These are phyloP conservation scores for Lanmaoa pseudosensibilis DNA, from an alignment of 768 basidiomycete species.

Conservation along the genomic window DNA sequence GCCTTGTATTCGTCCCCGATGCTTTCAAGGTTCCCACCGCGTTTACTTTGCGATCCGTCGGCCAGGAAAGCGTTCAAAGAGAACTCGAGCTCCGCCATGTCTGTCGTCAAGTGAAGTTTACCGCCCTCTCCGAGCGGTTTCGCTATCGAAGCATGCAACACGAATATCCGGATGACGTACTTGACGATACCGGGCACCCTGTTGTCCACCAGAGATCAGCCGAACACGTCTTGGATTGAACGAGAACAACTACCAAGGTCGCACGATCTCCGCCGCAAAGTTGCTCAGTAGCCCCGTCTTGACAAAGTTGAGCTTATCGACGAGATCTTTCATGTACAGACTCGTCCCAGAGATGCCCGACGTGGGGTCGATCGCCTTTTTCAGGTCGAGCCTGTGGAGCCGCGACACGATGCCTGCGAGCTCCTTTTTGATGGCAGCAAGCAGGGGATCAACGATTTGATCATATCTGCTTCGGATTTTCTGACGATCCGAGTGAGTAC, in stretches of 20 bases:
- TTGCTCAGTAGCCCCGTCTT: constrained; percentile 75
- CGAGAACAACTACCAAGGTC: constrained; percentile 60
- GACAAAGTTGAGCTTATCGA: constrained; percentile 78
- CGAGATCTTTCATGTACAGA: constrained; percentile 82
- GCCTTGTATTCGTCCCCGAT: constrained; percentile 87
- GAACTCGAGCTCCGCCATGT: constrained; percentile 97
- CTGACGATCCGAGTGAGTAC: constrained; percentile 8
- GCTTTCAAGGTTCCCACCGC: constrained; percentile 65
- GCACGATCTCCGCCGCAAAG: constrained; percentile 71
- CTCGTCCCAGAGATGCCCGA: constrained; percentile 55
- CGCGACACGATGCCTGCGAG: constrained; percentile 74
- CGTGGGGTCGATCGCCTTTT: constrained; percentile 66
- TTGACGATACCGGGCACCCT: constrained; percentile 71
- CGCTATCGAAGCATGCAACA: constrained; percentile 92
- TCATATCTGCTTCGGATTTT: constrained; percentile 44
- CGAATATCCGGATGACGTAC: constrained; percentile 81
- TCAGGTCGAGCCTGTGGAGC: constrained; percentile 84
- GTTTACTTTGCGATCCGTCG: constrained; percentile 55
- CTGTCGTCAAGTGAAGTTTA: constrained; percentile 90
- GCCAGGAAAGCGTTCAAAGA: constrained; percentile 77
- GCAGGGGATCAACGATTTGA: constrained; percentile 59
- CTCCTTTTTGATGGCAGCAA: constrained; percentile 75
- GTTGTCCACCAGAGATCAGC: constrained; percentile 4
- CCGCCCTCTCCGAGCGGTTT: constrained; percentile 89
- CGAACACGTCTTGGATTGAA: background rate